These are phyloP conservation scores for Russula lepida DNA, from an alignment of 768 basidiomycete species.

Conservation along the genomic window DNA sequence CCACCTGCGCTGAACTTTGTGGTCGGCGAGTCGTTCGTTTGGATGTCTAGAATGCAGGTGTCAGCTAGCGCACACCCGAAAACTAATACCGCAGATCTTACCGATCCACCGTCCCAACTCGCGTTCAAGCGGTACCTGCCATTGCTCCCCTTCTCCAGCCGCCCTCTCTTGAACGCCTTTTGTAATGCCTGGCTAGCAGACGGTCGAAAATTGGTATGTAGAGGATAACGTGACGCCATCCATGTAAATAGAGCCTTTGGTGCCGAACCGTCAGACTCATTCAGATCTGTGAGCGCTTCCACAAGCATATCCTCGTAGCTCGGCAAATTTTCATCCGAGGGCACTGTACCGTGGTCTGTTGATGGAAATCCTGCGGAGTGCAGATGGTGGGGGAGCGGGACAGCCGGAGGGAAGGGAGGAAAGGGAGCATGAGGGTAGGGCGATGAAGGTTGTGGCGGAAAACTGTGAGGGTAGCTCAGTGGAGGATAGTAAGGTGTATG, in stretches of 20 bases:
- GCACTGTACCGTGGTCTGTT: slow-evolving; percentile 22
- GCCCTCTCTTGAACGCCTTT: slow-evolving; percentile 75
- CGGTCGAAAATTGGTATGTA: slow-evolving; percentile 84
- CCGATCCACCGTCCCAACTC: slow-evolving; percentile 74
- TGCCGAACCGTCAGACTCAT: slow-evolving; percentile 65
- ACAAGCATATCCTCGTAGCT: slow-evolving; percentile 92
- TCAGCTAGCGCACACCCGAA: not conserved
- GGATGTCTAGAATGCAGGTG: slow-evolving; percentile 46
- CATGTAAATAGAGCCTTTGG: slow-evolving; percentile 79
- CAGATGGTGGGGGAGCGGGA: slow-evolving; percentile 18
- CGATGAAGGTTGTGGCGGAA: slow-evolving; percentile 26
- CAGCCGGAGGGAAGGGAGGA: slow-evolving; percentile 24
- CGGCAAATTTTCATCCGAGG: slow-evolving; percentile 55
- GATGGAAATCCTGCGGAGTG: slow-evolving; percentile 20
- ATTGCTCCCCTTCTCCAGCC: slow-evolving; percentile 64
- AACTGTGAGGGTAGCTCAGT: slow-evolving; percentile 31
- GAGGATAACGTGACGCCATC: slow-evolving; percentile 76
- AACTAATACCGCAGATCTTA: slow-evolving; percentile 33
- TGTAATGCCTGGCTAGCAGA: slow-evolving; percentile 85
- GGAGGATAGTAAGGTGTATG: slow-evolving; percentile 59
- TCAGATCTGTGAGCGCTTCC: slow-evolving; percentile 59
- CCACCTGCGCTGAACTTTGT: slow-evolving; percentile 41
- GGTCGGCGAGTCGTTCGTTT: slow-evolving; percentile 73
- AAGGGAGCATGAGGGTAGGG: slow-evolving; percentile 32
- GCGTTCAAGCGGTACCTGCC: slow-evolving; percentile 72